phyloP scores from a whole-genome alignment of 768 basidiomycete species.

The Favolaschia claudopus region DNA sequence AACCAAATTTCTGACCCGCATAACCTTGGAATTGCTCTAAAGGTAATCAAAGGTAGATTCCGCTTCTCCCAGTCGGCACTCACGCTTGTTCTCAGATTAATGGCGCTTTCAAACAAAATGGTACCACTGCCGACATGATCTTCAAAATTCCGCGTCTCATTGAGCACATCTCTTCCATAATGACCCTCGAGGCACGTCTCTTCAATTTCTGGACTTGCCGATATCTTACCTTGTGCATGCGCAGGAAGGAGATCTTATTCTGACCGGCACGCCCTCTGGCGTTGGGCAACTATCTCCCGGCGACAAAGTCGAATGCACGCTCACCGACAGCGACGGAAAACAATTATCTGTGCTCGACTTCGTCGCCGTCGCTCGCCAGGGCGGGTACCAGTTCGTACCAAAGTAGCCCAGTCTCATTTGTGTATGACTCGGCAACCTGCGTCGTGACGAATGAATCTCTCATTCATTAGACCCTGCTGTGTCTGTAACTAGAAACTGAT shows the following conservation, averaged over 20 bases:
- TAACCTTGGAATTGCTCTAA: conserved; percentile 77
- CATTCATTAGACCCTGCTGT: no score
- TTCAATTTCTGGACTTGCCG: neutral
- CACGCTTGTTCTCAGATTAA: conserved; percentile 67
- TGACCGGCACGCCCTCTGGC: conserved; percentile 93
- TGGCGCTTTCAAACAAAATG: conserved; percentile 82
- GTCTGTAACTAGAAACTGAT: no score
- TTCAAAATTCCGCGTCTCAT: conserved; percentile 90
- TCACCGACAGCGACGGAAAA: conserved; percentile 63
- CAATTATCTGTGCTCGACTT: conserved; percentile 72
- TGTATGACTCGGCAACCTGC: no score
- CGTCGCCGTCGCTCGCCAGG: conserved; percentile 66
- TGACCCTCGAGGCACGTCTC: conserved; percentile 85
- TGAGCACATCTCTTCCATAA: conserved; percentile 92
- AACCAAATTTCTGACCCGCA: conserved; percentile 72
- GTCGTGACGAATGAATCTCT: no score
- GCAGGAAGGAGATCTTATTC: conserved; percentile 90
- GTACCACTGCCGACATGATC: conserved; percentile 89
- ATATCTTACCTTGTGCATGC: neutral
- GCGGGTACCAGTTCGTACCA: conserved; percentile 59
- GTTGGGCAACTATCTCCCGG: conserved; percentile 82
- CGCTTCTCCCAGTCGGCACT: neutral
- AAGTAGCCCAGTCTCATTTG: no score
- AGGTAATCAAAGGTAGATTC: conserved; percentile 48
- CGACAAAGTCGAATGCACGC: conserved; percentile 78